phyloP scores from a whole-genome alignment of 75 land plant species.

The Adiantum capillusveneris region DNA sequence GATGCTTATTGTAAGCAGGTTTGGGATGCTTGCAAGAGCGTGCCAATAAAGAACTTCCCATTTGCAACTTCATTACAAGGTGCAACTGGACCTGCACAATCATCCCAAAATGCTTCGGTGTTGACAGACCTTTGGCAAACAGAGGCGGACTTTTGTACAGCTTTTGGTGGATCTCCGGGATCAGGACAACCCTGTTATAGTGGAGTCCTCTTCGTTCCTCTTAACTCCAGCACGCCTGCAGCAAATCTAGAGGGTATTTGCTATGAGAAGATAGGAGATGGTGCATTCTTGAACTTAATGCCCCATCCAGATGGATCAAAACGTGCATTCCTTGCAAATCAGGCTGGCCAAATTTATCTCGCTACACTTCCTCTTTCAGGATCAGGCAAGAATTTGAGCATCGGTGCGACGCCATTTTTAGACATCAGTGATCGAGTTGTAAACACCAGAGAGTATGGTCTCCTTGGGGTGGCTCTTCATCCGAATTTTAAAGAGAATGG shows the following conservation, averaged over 20 bases:
- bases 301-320: conserved; percentile 90
- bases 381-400: conserved; percentile 33
- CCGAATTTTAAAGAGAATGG: conserved; percentile 76
- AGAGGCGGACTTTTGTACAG: conserved; percentile 50
- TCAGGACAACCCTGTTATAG: conserved; percentile 48
- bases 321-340: conserved; percentile 65
- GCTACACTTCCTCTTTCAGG: conserved; percentile 58
- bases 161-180: conserved; percentile 42
- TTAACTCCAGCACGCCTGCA: conserved; percentile 19
- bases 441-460: conserved; percentile 48
- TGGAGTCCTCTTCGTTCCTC: conserved; percentile 37
- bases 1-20: conserved; percentile 49
- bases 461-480: conserved; percentile 81
- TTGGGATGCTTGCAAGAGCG: conserved; percentile 74
- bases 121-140: conserved; percentile 50
- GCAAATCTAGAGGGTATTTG: conserved; percentile 52
- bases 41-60: conserved; percentile 58
- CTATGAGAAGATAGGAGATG: conserved; percentile 65
- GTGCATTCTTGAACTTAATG: conserved; percentile 53
- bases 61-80: conserved; percentile 41
- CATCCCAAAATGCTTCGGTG: conserved; percentile 28
- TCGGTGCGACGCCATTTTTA: conserved; percentile 62
- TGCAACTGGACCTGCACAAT: conserved; percentile 9
- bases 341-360: conserved; percentile 58
- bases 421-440: conserved; percentile 55